Evolutionary conservation across 1,284 basidiomycete species (phyloP).

Genomic region (Coriolopsis trogii): DNA sequence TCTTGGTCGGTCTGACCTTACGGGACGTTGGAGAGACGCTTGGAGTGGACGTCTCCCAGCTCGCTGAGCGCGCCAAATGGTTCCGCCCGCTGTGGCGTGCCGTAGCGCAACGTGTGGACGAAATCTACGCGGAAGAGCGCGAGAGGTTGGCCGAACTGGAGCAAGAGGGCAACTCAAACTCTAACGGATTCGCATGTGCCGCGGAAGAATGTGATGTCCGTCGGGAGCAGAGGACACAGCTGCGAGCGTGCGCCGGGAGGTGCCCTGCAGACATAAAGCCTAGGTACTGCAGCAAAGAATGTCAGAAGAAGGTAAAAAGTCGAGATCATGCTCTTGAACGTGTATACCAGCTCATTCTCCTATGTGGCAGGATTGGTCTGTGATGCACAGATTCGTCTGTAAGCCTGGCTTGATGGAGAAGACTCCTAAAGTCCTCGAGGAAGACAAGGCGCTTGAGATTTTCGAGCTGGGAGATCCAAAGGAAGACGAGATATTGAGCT

Average conservation of each 20-base stretch:
- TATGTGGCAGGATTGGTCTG: too few relatives aligned
- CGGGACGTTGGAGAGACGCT: conserved; percentile 8
- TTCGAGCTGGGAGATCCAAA: too few relatives aligned
- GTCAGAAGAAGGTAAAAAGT: conserved; percentile 8
- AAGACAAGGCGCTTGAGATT: too few relatives aligned
- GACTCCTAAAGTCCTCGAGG: too few relatives aligned
- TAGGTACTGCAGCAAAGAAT: conserved; percentile 9
- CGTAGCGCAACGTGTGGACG: conserved; percentile 2
- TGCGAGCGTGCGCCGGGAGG: conserved; percentile 2
- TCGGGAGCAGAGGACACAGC: conserved; percentile 1
- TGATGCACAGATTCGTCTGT: too few relatives aligned
- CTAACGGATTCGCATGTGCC: conserved; percentile 11
- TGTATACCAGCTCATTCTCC: too few relatives aligned
- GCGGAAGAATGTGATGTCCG: conserved; percentile 11
- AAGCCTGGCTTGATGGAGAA: too few relatives aligned
- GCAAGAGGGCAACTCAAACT: not conserved
- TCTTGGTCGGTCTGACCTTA: conserved; percentile 4
- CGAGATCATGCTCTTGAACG: too few relatives aligned
- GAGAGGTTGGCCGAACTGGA: not conserved
- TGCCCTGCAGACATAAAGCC: conserved; percentile 10
- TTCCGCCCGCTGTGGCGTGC: conserved; percentile 13
- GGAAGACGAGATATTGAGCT: too few relatives aligned
- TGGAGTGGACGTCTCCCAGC: conserved; percentile 2
- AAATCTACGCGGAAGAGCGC: not conserved
- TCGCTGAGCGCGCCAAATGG: not conserved